A percentile compares a stretch with the other conserved stretches of the same genome.
Conservation (phyloP, 257 asterid species). For the Phtheirospermum japonicum region DNA sequence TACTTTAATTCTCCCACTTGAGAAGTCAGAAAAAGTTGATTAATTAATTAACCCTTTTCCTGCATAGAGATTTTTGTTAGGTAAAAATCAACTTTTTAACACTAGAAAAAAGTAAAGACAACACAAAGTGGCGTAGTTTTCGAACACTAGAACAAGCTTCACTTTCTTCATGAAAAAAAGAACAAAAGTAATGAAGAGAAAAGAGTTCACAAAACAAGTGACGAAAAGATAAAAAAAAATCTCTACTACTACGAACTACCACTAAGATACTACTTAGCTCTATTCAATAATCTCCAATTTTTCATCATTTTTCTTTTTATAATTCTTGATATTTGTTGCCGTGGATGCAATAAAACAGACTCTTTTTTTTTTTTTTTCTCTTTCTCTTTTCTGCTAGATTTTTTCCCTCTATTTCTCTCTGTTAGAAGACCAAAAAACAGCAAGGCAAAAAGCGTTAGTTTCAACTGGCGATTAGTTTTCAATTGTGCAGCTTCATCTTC, state of each 20-base stretch:
- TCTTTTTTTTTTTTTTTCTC: too few species aligned
- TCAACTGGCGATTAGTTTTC: conserved; percentile 25
- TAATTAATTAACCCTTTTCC: neutral
- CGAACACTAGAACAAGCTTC: conserved; percentile 28
- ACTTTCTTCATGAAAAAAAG: conserved; percentile 38
- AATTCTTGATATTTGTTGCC: conserved; percentile 12
- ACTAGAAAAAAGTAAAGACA: neutral
- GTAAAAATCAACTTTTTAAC: conserved; percentile 17
- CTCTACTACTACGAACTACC: conserved; percentile 27
- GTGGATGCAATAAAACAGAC: neutral
- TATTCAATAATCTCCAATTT: conserved; percentile 21
- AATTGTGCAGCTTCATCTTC: conserved; percentile 35
- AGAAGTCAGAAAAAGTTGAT: conserved; percentile 9
- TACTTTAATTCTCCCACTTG: neutral
- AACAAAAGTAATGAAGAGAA: conserved; percentile 29
- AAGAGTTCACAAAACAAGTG: conserved; percentile 25
- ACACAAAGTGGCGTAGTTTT: neutral
- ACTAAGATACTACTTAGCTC: conserved; percentile 23
- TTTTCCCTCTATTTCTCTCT: conserved; percentile 20
- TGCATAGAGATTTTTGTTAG: conserved; percentile 32
- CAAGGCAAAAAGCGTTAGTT: conserved; percentile 43
- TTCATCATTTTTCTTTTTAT: neutral
- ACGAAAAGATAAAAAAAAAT: conserved; percentile 24
- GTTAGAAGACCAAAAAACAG: conserved; percentile 55
- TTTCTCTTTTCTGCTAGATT: conserved; percentile 26